Evolutionary conservation across 108 stramenopile genomes (phyloP), one percentile per base, ranked within the genome.

Genomic region (Discostella pseudostelligera): DNA sequence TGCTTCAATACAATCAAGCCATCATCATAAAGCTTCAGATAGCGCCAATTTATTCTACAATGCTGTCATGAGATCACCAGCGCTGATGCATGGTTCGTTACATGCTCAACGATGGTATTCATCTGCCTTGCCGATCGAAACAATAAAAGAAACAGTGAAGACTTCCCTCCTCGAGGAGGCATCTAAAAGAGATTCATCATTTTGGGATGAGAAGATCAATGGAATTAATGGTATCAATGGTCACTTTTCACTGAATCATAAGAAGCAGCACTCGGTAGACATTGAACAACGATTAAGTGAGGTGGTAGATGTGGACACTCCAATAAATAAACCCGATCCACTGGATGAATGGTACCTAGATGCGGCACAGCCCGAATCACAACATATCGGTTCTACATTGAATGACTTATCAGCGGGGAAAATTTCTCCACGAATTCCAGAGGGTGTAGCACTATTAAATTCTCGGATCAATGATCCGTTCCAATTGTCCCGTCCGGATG

Each of bases 101-200:
- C n/a, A n/a, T 35, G 14, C 55, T 48, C 54, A 57, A 40, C 39
- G 70, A 47, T 63, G 56, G 17, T 64, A 72, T 56, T 75, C 74
- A 14, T 68, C 74, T 29, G 74, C 67, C 20, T 63, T 68, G n/a
- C 65, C 74, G 12, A 57, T 68, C 60, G 85, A 84, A 39, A 59
- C 80, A 4, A 72, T 90, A 25, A 80, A 79, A 57, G 74, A 87
- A n/a, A 70, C 82, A 48, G 83, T 92, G 7, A 92, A 92, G 54
- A 77, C 86, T 29, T 80, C 87, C 1, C 60, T 92, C 13, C 67
- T 92, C 44, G 78, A 92, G n/a, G 74, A 86, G 57, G 87, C 87
- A 10, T 59, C 86, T 16, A 77, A 78, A 60, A 75, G 74, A 24
- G 85, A 87, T 46, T 84, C 83, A 13, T 73, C 70, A 39, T 73